Conservation (phyloP, 2,329 filamentous ascomycete genomes). For the Ambrosiella cleistominuta region DNA sequence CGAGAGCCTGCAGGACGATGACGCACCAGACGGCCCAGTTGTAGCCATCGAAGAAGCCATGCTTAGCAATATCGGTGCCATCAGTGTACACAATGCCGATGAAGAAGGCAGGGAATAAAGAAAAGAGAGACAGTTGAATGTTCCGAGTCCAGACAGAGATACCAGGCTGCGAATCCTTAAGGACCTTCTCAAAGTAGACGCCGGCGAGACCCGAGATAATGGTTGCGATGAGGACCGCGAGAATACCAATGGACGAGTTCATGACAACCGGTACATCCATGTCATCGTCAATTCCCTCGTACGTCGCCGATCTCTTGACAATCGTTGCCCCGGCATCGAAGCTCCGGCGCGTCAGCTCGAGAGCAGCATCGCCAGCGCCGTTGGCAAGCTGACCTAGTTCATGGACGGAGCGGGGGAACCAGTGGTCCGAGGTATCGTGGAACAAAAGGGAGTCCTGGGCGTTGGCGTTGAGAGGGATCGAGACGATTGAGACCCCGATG, state of each 20-base stretch:
- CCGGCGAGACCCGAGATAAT: constrained; percentile 69
- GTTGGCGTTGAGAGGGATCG: constrained; percentile 47
- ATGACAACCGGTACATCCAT: constrained; percentile 24
- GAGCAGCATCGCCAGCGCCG: constrained; percentile 30
- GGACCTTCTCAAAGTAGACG: constrained; percentile 76
- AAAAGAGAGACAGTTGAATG: constrained; percentile 87
- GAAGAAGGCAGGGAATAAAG: constrained; percentile 72
- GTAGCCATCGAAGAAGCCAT: constrained; percentile 90
- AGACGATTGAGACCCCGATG: constrained; percentile 68
- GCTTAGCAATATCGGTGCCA: constrained; percentile 61
- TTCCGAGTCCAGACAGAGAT: constrained; percentile 87
- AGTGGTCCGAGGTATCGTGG: constrained; percentile 45
- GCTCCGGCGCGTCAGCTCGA: constrained; percentile 32
- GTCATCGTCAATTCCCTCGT: constrained; percentile 62
- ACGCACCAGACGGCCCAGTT: constrained; percentile 82
- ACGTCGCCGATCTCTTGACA: constrained; percentile 62
- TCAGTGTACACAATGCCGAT: constrained; percentile 78
- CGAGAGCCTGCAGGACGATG: constrained; percentile 64
- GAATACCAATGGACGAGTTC: constrained; percentile 53
- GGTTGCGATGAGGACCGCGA: constrained; percentile 62
- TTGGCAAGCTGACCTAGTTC: constrained; percentile 45
- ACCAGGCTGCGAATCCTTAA: constrained; percentile 63
- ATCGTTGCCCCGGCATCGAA: constrained; percentile 17
- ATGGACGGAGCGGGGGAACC: constrained; percentile 65
- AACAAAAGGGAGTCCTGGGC: constrained; percentile 41